A percentile compares a stretch with the other conserved stretches of the same genome.
phyloP scores from a whole-genome alignment of 305 asterid genomes.

The Vinca major region DNA sequence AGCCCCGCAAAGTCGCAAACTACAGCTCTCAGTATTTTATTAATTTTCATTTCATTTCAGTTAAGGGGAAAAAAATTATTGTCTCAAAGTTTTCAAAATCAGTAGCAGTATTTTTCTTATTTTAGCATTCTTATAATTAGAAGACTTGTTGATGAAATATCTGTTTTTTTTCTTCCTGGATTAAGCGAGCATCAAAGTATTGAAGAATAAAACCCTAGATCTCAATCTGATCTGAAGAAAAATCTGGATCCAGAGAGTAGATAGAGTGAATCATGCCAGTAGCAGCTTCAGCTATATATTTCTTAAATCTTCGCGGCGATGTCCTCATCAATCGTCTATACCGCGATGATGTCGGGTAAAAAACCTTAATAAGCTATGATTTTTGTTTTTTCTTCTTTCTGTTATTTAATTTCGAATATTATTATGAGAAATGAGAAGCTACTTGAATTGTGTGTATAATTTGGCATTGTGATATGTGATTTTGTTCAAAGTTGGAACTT shows the following conservation, averaged over 20 bases:
- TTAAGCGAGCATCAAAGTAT: background rate
- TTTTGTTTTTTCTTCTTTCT: background rate
- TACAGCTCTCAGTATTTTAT: no score
- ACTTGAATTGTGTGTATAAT: background rate
- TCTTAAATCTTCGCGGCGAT: slow-evolving; percentile 96
- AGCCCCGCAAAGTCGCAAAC: no score
- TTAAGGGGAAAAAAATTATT: no score
- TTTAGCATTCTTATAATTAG: background rate
- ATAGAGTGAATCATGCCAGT: slow-evolving; percentile 60
- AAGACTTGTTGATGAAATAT: background rate
- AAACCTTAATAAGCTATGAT: slow-evolving; percentile 4
- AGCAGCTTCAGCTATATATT: slow-evolving; percentile 96
- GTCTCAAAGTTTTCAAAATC: background rate
- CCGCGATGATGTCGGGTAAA: slow-evolving; percentile 95
- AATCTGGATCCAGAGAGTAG: slow-evolving; percentile 15
- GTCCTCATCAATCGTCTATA: slow-evolving; percentile 98
- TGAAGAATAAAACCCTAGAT: background rate
- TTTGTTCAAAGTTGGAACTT: background rate
- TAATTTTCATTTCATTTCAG: no score
- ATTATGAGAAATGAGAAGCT: background rate
- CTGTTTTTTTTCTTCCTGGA: background rate
- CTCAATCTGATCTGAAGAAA: background rate
- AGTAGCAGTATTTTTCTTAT: background rate
- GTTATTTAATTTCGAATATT: background rate
- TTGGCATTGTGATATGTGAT: background rate